Conservation (phyloP, 2,329 filamentous ascomycete genomes). For the Verticillium albo-atrum region DNA sequence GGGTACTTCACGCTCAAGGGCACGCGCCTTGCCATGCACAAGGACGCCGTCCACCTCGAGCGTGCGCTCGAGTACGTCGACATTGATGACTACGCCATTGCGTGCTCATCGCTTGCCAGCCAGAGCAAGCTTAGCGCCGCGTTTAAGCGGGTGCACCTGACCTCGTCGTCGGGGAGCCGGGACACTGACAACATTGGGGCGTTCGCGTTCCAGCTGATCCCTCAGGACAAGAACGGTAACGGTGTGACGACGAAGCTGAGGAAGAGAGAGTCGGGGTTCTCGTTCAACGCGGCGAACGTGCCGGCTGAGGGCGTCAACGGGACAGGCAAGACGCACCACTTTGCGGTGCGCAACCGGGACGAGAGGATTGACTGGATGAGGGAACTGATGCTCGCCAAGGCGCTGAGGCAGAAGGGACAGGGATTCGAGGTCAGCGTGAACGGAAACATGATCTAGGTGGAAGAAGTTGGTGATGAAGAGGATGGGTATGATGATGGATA, state of each 20-base stretch:
- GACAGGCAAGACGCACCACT: constrained; percentile 84
- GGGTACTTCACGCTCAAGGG: constrained; percentile 84
- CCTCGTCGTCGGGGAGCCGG: constrained; percentile 33
- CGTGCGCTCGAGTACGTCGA: constrained; percentile 74
- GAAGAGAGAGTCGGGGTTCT: constrained; percentile 39
- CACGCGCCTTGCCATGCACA: constrained; percentile 72
- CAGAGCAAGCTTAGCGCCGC: constrained; percentile 80
- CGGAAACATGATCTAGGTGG: constrained; percentile 62
- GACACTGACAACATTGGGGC: constrained; percentile 59
- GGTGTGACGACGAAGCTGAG: constrained; percentile 38
- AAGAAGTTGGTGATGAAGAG: constrained; percentile 1
- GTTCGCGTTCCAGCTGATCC: constrained; percentile 83
- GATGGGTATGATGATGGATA: no score
- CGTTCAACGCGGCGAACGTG: constrained; percentile 17
- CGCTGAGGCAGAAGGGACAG: constrained; percentile 76
- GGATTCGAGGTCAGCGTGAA: constrained; percentile 81
- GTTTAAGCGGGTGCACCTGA: constrained; percentile 72
- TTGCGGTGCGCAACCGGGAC: constrained; percentile 81
- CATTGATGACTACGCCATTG: constrained; percentile 84
- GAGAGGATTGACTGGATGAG: constrained; percentile 97
- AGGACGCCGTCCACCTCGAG: constrained; percentile 47
- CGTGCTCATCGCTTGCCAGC: constrained; percentile 72
- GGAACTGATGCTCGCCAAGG: constrained; percentile 87
- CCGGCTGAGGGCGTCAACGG: constrained; percentile 48
- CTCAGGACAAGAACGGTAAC: constrained; percentile 55